phyloP scores from a whole-genome alignment of 768 basidiomycete species.

The Naganishia friedmannii region DNA sequence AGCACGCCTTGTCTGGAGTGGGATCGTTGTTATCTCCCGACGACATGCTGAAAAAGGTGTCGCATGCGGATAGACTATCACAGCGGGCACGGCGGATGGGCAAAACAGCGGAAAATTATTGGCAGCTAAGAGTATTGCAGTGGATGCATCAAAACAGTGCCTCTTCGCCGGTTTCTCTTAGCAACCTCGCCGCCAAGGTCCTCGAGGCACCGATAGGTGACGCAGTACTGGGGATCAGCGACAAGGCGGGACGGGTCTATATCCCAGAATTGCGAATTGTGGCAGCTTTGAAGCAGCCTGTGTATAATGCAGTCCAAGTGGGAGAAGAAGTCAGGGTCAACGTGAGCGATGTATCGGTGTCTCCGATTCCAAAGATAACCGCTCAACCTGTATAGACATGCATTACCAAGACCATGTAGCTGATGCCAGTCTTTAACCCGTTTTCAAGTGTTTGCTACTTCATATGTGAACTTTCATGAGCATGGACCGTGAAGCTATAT shows the following conservation, averaged over 20 bases:
- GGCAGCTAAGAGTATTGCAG: constrained; percentile 6
- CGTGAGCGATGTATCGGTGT: constrained; percentile 6
- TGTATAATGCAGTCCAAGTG: constrained; percentile 1
- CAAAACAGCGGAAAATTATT: not conserved
- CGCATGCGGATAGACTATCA: constrained; percentile 10
- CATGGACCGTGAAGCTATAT: no score
- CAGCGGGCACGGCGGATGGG: constrained; percentile 4
- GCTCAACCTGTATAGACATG: not conserved
- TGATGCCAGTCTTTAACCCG: not conserved
- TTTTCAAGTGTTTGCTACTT: no score
- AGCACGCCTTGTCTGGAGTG: constrained; percentile 59
- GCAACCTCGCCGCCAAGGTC: constrained; percentile 7
- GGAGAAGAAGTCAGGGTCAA: not conserved
- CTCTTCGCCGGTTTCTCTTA: constrained; percentile 3
- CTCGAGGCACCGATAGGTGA: constrained; percentile 12
- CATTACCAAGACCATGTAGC: not conserved
- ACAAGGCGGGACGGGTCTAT: constrained; percentile 8
- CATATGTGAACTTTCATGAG: no score
- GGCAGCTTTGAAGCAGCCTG: constrained; percentile 6
- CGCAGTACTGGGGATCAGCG: not conserved
- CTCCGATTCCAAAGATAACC: not conserved
- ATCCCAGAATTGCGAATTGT: constrained; percentile 4
- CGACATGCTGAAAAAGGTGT: constrained; percentile 3
- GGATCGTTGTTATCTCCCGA: not conserved
- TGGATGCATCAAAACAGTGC: not conserved